Evolutionary conservation across 169 alveolate genomes (phyloP).

Genomic region (Plasmodium malariae): DNA sequence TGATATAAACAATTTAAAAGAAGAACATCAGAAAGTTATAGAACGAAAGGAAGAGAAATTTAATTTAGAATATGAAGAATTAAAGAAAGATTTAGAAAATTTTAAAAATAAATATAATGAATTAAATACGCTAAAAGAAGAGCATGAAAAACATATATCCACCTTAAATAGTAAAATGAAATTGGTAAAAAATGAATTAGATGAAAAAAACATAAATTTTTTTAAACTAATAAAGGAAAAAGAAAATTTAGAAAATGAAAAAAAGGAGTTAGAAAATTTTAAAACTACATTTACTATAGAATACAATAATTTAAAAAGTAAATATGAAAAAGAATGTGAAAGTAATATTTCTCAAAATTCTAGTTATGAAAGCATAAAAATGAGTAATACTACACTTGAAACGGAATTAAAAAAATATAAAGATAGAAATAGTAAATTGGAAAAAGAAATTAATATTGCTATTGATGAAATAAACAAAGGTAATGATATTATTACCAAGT

Average conservation of each 20-base stretch:
- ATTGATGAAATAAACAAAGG: constrained; percentile 76
- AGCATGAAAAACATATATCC: constrained; percentile 33
- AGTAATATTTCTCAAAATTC: constrained; percentile 58
- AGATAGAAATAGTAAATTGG: constrained; percentile 59
- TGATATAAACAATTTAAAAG: constrained; percentile 37
- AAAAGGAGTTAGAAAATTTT: constrained; percentile 29
- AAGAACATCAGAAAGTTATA: constrained; percentile 45
- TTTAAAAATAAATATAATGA: constrained; percentile 49
- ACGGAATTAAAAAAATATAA: constrained; percentile 53
- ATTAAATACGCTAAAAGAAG: constrained; percentile 29
- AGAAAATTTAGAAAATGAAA: constrained; percentile 52
- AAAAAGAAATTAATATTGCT: constrained; percentile 71
- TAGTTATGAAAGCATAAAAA: constrained; percentile 68
- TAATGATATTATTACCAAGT: constrained; percentile 73
- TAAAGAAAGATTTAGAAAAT: constrained; percentile 41
- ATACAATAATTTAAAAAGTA: constrained; percentile 43
- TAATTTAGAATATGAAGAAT: constrained; percentile 45
- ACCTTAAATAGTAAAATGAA: constrained; percentile 48
- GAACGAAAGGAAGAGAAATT: constrained; percentile 35
- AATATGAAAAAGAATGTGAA: constrained; percentile 73
- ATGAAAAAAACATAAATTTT: constrained; percentile 54
- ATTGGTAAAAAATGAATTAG: constrained; percentile 38
- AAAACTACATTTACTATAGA: constrained; percentile 44
- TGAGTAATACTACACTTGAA: constrained; percentile 34
- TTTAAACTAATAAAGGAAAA: constrained; percentile 57